Evolutionary conservation across 805 yeast genomes (phyloP).

Genomic region (Pichia pseudocactophila): DNA sequence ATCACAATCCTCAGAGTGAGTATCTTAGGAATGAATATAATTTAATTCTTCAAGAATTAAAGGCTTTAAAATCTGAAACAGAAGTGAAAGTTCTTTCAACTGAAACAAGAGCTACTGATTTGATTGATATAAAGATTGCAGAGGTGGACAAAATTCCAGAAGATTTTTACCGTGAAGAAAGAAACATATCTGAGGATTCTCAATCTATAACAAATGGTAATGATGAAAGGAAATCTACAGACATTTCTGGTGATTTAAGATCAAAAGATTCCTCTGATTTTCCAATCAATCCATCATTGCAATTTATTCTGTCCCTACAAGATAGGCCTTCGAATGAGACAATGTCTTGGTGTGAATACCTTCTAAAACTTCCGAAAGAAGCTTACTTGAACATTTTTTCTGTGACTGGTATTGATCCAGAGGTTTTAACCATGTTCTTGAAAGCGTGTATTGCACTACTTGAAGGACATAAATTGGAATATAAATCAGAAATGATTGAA

Average conservation of each 20-base stretch:
- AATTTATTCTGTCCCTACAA: constrained; percentile 33
- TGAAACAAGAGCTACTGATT: not conserved
- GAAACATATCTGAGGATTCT: too few species aligned
- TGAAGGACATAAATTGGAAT: constrained; percentile 12
- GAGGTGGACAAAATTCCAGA: constrained; percentile 17
- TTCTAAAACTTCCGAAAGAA: constrained; percentile 24
- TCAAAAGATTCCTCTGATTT: constrained; percentile 20
- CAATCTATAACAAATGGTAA: too few species aligned
- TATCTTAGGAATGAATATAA: constrained; percentile 32
- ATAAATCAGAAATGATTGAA: constrained; percentile 14
- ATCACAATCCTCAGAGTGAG: constrained; percentile 33
- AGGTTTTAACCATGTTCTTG: constrained; percentile 38
- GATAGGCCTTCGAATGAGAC: constrained; percentile 16
- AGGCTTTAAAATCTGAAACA: not conserved
- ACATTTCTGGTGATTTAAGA: too few species aligned
- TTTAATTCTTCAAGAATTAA: not conserved
- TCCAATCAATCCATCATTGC: constrained; percentile 42
- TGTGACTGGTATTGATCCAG: constrained; percentile 40
- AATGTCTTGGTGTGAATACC: constrained; percentile 28
- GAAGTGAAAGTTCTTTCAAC: not conserved
- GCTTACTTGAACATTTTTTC: constrained; percentile 28
- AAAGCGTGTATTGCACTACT: constrained; percentile 30
- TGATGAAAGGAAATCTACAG: too few species aligned
- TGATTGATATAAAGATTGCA: constrained; percentile 8
- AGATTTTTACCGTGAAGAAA: too few species aligned